Evolutionary conservation across 495 filamentous ascomycete species (phyloP).

Genomic region (Astrocystis sublimbata): DNA sequence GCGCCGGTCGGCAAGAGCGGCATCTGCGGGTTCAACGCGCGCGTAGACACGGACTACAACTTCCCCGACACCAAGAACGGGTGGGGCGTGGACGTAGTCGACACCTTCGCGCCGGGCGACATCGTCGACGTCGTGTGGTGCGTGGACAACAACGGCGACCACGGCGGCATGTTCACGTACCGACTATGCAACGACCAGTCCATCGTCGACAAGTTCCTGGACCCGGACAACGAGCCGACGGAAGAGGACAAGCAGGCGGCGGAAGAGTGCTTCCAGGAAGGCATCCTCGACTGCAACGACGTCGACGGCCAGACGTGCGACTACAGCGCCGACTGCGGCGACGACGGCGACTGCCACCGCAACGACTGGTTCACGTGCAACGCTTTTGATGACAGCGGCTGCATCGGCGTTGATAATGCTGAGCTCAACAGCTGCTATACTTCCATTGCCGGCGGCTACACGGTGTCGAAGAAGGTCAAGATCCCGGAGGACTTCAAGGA

Average conservation of each 20-base stretch:
- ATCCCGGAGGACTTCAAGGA: conserved; percentile 44
- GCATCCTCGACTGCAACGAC: conserved; percentile 52
- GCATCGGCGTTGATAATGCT: conserved; percentile 54
- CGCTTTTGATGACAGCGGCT: conserved; percentile 42
- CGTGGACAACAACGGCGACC: conserved; percentile 60
- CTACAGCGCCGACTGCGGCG: conserved; percentile 53
- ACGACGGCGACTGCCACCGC: conserved; percentile 49
- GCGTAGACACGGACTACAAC: conserved; percentile 59
- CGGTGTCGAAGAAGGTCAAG: conserved; percentile 56
- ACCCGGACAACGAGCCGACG: conserved; percentile 52
- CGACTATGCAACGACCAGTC: conserved; percentile 56
- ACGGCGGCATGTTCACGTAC: conserved; percentile 62
- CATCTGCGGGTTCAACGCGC: conserved; percentile 58
- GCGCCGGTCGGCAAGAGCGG: conserved; percentile 54
- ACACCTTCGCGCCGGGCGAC: conserved; percentile 49
- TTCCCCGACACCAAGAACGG: conserved; percentile 33
- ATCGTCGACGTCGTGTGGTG: conserved; percentile 57
- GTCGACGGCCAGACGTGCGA: conserved; percentile 54
- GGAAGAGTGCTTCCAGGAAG: conserved; percentile 55
- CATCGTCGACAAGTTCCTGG: conserved; percentile 53
- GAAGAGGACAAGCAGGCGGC: conserved; percentile 56
- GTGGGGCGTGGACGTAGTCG: conserved; percentile 50
- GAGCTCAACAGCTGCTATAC: conserved; percentile 50
- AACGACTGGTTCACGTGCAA: conserved; percentile 64
- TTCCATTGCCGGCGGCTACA: conserved; percentile 55